Conservation (phyloP, 192 early-diverging fungal genomes). For the Podila verticillata region DNA sequence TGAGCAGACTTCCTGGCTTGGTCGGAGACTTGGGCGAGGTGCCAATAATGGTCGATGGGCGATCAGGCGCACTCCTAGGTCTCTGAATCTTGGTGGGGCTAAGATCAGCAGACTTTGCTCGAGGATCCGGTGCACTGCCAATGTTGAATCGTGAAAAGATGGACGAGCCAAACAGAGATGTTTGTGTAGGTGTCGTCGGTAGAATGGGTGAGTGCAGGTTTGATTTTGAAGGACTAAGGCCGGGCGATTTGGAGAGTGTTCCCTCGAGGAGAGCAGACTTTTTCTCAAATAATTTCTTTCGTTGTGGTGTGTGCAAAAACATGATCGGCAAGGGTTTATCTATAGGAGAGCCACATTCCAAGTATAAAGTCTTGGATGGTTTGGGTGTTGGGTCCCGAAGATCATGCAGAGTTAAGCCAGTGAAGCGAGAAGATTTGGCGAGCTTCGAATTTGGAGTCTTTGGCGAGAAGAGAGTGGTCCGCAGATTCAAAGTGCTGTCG, state of each 20-base stretch:
- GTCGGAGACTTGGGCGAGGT: too few species aligned
- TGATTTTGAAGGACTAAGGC: slow-evolving; percentile 10
- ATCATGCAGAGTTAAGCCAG: slow-evolving; percentile 38
- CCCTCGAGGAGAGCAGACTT: not conserved
- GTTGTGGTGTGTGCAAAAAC: slow-evolving; percentile 42
- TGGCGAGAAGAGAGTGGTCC: not conserved
- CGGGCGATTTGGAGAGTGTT: not conserved
- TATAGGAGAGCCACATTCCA: not conserved
- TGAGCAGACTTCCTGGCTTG: not conserved
- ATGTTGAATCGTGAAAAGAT: slow-evolving; percentile 40
- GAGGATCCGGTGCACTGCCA: not conserved
- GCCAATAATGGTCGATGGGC: not conserved
- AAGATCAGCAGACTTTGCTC: not conserved
- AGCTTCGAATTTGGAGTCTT: not conserved
- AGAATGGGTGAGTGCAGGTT: not conserved
- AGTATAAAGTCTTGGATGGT: slow-evolving; percentile 1
- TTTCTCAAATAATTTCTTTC: slow-evolving; percentile 22
- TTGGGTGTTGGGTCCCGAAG: slow-evolving; percentile 44
- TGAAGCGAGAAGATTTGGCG: not conserved
- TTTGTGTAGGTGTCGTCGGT: not conserved
- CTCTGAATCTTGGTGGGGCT: not conserved
- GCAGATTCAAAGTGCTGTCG: not conserved
- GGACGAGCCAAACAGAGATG: slow-evolving; percentile 19
- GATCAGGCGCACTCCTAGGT: not conserved
- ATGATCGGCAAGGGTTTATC: slow-evolving; percentile 28